Evolutionary conservation across 257 asterid genomes (phyloP), one percentile per base, ranked within the genome.

Genomic region (Linderniella brevidens): DNA sequence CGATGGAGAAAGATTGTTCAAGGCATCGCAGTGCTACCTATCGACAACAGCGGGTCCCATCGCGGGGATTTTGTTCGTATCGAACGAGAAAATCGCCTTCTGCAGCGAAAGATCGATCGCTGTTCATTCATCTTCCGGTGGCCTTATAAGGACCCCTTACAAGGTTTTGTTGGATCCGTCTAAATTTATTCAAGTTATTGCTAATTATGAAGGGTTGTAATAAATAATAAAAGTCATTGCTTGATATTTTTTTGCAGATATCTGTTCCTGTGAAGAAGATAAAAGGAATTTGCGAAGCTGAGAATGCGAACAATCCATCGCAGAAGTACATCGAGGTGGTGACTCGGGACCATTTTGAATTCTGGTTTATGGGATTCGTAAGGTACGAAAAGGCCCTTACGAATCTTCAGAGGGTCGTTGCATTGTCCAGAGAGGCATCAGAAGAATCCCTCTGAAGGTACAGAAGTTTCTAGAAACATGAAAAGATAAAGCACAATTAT

Each of bases 341-440:
- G 3, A 87, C 95, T 0, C 58, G 75, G 42, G 95, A 87, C 53
- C 46, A 61, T 12, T 87, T 58, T 37, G 92, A 87, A 19, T 87
- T 87, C 60, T 87, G 97, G 95, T 83, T 87, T n/a, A 71, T 82
- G 95, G 95, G 97, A 12, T 82, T 86, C 61, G 79, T 82, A 18
- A 80, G 94, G 35, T 82, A 77, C 51, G 94, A 82, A 58, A 86
- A 79, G 55, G 96, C 96, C 35, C 59, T 86, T 25, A 9, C 53
- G 35, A 80, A 73, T 59, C 68, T 86, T 29, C 76, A 64, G 19
- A 73, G 58, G 61, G 81, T 74, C 17, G 73, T 77, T n/a, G n/a
- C n/a, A n/a, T n/a, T n/a, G n/a, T n/a, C n/a, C n/a, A n/a, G n/a
- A n/a, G n/a, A n/a, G n/a, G n/a, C n/a, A n/a, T n/a, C n/a, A n/a